Evolutionary conservation across 257 asterid genomes (phyloP).

Genomic region (Nicotiana knightiana): DNA sequence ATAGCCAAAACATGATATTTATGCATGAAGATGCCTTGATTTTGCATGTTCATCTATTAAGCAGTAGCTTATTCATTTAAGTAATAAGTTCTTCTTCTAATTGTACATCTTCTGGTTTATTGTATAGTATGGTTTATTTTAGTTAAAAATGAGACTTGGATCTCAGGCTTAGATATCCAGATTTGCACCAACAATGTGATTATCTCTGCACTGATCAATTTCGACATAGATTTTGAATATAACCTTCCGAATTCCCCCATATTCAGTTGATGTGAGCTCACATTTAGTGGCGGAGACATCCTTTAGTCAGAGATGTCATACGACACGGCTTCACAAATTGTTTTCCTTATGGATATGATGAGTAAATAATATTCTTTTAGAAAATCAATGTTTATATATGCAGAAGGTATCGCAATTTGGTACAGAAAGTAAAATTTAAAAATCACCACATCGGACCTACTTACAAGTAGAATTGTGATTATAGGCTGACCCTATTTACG

Average conservation of each 20-base stretch:
- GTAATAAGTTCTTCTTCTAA: background rate
- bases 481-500: no score
- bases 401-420: no score
- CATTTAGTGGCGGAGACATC: no score
- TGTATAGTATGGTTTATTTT: background rate
- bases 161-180: background rate
- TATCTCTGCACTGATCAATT: background rate
- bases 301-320: no score
- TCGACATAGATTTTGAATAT: background rate
- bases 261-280: background rate
- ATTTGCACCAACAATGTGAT: no score
- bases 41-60: background rate
- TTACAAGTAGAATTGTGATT: no score
- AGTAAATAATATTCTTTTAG: no score
- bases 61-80: background rate
- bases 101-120: background rate
- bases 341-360: no score
- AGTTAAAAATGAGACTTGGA: background rate
- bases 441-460: no score
- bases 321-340: no score
- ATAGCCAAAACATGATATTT: background rate
- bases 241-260: background rate
- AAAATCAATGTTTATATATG: no score
- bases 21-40: background rate
- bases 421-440: no score